Base-by-base conservation (phyloP, 129 eudicot genomes). In the Artemisia tridentata region DNA sequence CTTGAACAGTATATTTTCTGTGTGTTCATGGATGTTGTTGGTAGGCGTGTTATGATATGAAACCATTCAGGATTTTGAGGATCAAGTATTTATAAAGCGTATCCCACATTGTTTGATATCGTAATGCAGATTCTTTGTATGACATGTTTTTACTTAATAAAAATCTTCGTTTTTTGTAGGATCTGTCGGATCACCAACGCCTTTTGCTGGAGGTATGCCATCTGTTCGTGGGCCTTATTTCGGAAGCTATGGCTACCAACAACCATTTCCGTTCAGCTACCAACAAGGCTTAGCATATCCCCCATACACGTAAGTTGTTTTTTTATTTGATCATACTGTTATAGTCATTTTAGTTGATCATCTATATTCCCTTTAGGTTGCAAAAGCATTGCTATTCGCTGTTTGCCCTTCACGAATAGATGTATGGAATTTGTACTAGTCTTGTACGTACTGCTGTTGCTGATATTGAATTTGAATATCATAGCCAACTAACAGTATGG, bases 221-320 rank as follows among this genome's bases (percentile, higher is more conserved):
- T 38, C 45, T 38, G 85, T 82, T 23, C 86, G 88, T 46, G 89
- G 89, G 74, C 86, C 95, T 46, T 82, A 84, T 41, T 19, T 78
- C 14, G 87, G 85, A 81, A 83, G 68, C 76, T 84, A 80, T 71
- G 87, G 96, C 68, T 84, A 79, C 75, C 95, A 88, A 72, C 97
- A 88, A 67, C 95, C 85, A 29, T 75, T 81, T 75, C 77, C 86
- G 16, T 88, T 85, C 75, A 78, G 81, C 68, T 88, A 79, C 69
- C 97, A 86, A 69, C 96, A 85, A 62, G 91, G 90, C 65, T 62
- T 72, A 59, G 65, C 79, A 69, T 91, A 91, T 83, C 80, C 96
- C 71, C 84, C 86, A 11, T 91, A 85, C 72, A 87, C 88, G 96
- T 88, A 62, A 63, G 86, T 69, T 56, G 9, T 7, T 52, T 72